Evolutionary conservation across 768 basidiomycete genomes (phyloP), one percentile per base, ranked within the genome.

Genomic region (Leccinum olivaceopallidum): DNA sequence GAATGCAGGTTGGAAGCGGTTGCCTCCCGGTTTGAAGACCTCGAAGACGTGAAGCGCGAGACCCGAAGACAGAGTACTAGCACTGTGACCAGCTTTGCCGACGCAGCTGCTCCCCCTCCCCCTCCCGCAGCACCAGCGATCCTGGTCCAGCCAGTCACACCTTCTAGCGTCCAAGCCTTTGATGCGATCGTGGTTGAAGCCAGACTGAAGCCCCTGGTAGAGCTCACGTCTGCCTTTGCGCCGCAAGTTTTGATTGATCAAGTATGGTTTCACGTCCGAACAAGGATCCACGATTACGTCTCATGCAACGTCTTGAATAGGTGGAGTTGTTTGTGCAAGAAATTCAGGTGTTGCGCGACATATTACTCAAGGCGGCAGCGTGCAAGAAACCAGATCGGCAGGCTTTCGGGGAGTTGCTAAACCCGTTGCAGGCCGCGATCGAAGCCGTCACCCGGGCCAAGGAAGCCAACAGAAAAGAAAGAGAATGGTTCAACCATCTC

Each of bases 1-100:
- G 47, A 44, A n/a, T 34, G 32, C 69, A 95, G 95, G 64, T 84
- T 94, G 55, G 91, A 95, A 80, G 97, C 97, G 26, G 92, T 94
- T 9, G 95, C 94, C 6, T 92, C 91, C 49, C 86, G 97, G 36
- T 85, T 99, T 37, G 97, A 99, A 75, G 97, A 99, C 70, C 79
- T 99, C 50, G 97, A 98, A 72, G 79, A 82, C 44, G 49, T 62
- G 69, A 72, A 44, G 58, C 56, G 62, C 56, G 70, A 67, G 30
- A 55, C 59, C 24, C 59, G 66, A 18, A 74, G 66, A 63, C 74
- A 62, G 58, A 74, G 73, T 14, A 65, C 66, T 16, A 75, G 73
- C 59, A 75, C 73, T 13, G 66, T 74, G 36, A 69, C 69, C 36
- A 74, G 69, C 53, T 60, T 62, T 44, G 56, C 57, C 9, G 69